These are phyloP conservation scores for Phlebopus sp. DNA, from an alignment of 1,284 basidiomycete genomes.

Conservation along the genomic window DNA sequence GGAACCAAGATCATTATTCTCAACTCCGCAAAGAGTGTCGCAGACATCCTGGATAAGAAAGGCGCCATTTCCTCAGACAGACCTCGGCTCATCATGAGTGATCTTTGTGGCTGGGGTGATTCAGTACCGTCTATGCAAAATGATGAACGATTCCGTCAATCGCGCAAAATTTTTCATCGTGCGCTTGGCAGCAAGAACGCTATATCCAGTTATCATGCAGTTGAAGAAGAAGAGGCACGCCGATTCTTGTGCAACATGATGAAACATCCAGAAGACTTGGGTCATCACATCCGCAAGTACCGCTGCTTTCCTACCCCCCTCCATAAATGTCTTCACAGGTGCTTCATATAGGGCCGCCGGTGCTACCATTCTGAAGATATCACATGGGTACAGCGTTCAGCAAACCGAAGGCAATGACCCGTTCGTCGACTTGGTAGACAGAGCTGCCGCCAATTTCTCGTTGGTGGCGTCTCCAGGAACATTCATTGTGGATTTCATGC, in stretches of 20 bases:
- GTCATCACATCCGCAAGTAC: slow-evolving; percentile 14
- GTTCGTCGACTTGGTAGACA: slow-evolving; percentile 24
- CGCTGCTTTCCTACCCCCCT: not conserved
- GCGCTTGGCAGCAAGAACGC: slow-evolving; percentile 17
- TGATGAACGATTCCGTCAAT: slow-evolving; percentile 14
- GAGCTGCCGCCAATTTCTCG: slow-evolving; percentile 15
- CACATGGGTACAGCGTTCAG: slow-evolving; percentile 25
- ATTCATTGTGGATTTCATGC: slow-evolving; percentile 32
- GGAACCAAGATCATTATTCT: slow-evolving; percentile 13
- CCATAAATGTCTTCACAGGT: not conserved
- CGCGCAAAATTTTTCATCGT: slow-evolving; percentile 14
- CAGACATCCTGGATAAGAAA: slow-evolving; percentile 19
- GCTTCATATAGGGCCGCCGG: slow-evolving; percentile 11
- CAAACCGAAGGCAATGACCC: slow-evolving; percentile 27
- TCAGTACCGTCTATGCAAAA: slow-evolving; percentile 16
- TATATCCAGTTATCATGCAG: slow-evolving; percentile 4
- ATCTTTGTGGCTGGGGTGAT: slow-evolving; percentile 22
- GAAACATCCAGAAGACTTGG: not conserved
- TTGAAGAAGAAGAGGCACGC: slow-evolving; percentile 14
- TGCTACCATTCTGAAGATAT: slow-evolving; percentile 19
- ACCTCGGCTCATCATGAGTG: slow-evolving; percentile 12
- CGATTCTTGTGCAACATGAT: slow-evolving; percentile 17
- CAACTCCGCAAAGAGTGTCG: slow-evolving; percentile 10
- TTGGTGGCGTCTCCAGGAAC: slow-evolving; percentile 16
- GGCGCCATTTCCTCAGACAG: slow-evolving; percentile 15